A percentile compares a stretch with the other conserved stretches of the same genome.
phyloP scores from a whole-genome alignment of 192 early-diverging fungal species.

The Coemansia sp. region DNA sequence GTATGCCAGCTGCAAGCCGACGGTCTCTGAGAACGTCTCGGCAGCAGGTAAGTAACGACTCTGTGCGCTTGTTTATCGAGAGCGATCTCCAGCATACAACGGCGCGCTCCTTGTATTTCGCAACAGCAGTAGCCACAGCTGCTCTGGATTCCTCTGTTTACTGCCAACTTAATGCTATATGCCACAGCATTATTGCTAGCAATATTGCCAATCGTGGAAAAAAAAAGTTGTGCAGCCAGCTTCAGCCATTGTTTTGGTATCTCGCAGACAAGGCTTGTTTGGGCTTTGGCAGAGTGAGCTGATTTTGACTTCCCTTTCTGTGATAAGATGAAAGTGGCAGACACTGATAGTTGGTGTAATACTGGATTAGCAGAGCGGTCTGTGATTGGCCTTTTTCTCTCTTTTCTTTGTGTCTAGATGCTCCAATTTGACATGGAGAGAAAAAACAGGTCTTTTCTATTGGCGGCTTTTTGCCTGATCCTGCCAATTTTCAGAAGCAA shows the following conservation, averaged over 20 bases:
- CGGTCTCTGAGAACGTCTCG: background rate
- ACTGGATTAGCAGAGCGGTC: background rate
- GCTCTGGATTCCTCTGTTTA: background rate
- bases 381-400: conserved; percentile 2
- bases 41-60: conserved; percentile 34
- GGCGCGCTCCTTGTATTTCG: background rate
- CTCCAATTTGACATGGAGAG: too few relatives aligned
- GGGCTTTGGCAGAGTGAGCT: background rate
- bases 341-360: background rate
- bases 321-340: conserved; percentile 28
- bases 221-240: background rate
- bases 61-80: background rate
- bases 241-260: background rate
- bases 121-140: background rate
- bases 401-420: background rate
- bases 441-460: too few relatives aligned
- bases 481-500: too few relatives aligned
- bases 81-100: background rate
- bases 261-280: background rate
- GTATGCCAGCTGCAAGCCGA: conserved; percentile 29
- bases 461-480: too few relatives aligned
- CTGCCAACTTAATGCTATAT: background rate
- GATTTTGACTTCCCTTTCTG: background rate
- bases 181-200: too few relatives aligned
- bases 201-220: background rate